Evolutionary conservation across 202 grass and related monocot genomes (phyloP).

Genomic region (Carex arenaria): DNA sequence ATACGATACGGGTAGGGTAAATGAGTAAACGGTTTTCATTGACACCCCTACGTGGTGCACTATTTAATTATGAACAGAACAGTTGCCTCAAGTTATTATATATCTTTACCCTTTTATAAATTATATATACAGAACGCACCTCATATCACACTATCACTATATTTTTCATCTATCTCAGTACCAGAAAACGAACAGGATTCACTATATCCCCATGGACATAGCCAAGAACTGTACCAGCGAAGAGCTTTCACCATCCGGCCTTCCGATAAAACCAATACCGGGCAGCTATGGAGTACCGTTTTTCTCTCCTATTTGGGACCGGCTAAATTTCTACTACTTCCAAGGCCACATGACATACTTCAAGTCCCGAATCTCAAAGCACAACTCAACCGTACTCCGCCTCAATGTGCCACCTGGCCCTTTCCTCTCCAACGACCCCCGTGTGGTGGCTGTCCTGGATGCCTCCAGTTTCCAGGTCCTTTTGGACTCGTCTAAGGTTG

Average conservation of each 20-base stretch:
- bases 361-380: constrained; percentile 45
- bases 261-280: constrained; percentile 30
- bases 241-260: constrained; percentile 8
- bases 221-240: neutral
- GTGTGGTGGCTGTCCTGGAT: constrained; percentile 64
- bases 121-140: neutral
- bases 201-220: neutral
- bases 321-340: constrained; percentile 81
- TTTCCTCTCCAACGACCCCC: constrained; percentile 47
- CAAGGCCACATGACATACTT: constrained; percentile 76
- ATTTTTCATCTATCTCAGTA: neutral
- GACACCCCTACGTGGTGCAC: too few relatives aligned
- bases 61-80: too few relatives aligned
- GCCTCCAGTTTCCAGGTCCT: constrained; percentile 73
- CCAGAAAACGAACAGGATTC: neutral
- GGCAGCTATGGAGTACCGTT: constrained; percentile 59
- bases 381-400: constrained; percentile 61
- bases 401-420: constrained; percentile 70
- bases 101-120: neutral
- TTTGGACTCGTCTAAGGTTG: constrained; percentile 70
- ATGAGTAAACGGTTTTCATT: too few relatives aligned
- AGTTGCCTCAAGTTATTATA: too few relatives aligned
- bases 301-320: constrained; percentile 47
- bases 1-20: too few relatives aligned
- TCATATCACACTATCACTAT: neutral